Percentiles rank a stretch among this genome's conserved stretches.
Evolutionary conservation across 768 basidiomycete genomes (phyloP).

Genomic region (Dictyophora rubrovolvata): DNA sequence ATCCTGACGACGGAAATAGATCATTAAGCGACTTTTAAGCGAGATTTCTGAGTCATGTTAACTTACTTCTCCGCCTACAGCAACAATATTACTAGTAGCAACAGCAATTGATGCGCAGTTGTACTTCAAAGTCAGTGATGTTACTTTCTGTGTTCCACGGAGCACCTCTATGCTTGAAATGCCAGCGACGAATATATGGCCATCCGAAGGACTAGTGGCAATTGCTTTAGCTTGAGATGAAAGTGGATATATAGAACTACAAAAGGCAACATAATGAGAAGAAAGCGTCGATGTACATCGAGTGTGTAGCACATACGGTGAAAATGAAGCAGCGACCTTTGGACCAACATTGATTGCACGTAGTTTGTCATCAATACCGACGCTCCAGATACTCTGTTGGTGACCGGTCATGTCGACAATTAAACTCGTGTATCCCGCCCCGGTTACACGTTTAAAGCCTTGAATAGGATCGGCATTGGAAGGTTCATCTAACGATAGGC

Average conservation of each 20-base stretch:
- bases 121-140: background rate
- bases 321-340: background rate
- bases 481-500: constrained; percentile 37
- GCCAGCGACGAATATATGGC: constrained; percentile 57
- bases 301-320: constrained; percentile 40
- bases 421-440: constrained; percentile 61
- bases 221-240: constrained; percentile 59
- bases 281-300: background rate
- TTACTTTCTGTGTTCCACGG: constrained; percentile 56
- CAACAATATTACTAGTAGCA: constrained; percentile 30
- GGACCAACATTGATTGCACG: constrained; percentile 45
- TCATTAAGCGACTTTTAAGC: background rate
- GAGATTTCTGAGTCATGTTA: background rate
- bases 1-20: constrained; percentile 37
- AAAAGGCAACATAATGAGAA: background rate
- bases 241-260: background rate
- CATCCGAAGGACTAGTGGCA: constrained; percentile 41
- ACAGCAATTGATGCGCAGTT: background rate
- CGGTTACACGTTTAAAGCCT: constrained; percentile 39
- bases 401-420: constrained; percentile 51
- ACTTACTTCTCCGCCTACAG: constrained; percentile 67
- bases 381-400: constrained; percentile 48
- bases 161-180: constrained; percentile 52
- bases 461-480: constrained; percentile 31
- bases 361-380: constrained; percentile 74